Conservation (phyloP, 192 early-diverging fungal species). For the Rhizophagus prolifer region DNA sequence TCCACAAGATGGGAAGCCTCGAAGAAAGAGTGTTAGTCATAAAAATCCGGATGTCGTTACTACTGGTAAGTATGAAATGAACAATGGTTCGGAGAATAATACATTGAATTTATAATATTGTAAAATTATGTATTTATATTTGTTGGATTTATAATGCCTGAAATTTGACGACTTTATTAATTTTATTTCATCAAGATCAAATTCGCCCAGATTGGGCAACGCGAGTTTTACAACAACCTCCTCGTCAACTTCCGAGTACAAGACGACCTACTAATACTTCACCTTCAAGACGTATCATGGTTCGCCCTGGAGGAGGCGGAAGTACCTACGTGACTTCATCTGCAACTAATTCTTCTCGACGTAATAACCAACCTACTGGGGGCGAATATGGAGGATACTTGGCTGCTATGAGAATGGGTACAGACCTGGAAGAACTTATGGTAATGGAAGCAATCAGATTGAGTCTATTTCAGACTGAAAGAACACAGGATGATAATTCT, state of each 20-base stretch:
- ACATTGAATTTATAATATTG: background rate
- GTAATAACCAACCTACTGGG: constrained; percentile 16
- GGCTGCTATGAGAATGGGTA: constrained; percentile 73
- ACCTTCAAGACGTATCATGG: constrained; percentile 22
- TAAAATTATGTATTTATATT: background rate
- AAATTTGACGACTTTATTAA: background rate
- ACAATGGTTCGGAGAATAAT: background rate
- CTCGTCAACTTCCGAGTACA: constrained; percentile 33
- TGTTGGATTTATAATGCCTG: background rate
- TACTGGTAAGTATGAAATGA: constrained; percentile 49
- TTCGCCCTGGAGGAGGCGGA: background rate
- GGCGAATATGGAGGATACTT: constrained; percentile 60
- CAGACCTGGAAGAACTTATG: constrained; percentile 90
- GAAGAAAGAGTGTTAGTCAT: constrained; percentile 52
- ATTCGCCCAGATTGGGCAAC: constrained; percentile 69
- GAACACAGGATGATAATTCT: background rate
- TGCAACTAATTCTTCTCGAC: constrained; percentile 7
- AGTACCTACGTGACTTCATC: background rate
- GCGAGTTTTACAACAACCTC: constrained; percentile 19
- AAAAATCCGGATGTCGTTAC: constrained; percentile 65
- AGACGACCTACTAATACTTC: constrained; percentile 41
- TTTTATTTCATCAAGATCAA: constrained; percentile 51
- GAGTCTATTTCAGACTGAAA: constrained; percentile 48
- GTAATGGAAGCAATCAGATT: constrained; percentile 87
- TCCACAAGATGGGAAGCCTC: constrained; percentile 21